Evolutionary conservation across 1,284 basidiomycete species (phyloP).

Genomic region (Ganoderma sp.): DNA sequence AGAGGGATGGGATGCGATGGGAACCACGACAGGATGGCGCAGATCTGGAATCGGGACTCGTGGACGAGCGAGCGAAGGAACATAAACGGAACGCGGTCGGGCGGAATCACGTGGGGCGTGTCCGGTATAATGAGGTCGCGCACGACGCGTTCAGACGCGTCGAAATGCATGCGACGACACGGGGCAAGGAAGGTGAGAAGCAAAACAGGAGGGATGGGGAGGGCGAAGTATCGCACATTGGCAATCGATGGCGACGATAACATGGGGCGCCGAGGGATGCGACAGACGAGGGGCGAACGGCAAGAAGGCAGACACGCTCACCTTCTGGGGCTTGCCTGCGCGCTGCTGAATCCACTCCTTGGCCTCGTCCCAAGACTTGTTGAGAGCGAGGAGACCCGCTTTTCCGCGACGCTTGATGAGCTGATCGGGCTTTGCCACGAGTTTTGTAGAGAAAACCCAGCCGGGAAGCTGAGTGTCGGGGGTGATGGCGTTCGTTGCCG

Average conservation of each 20-base stretch:
- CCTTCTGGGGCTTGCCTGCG: slow-evolving; percentile 94
- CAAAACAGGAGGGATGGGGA: slow-evolving; percentile 2
- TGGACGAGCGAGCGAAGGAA: slow-evolving; percentile 8
- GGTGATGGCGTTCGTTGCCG: slow-evolving; percentile 80
- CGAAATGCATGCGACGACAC: slow-evolving; percentile 15
- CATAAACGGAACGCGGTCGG: slow-evolving; percentile 12
- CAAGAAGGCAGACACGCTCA: slow-evolving; percentile 41
- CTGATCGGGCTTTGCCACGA: slow-evolving; percentile 96
- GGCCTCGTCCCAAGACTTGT: slow-evolving; percentile 90
- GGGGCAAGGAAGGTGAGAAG: neutral
- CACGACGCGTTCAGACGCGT: slow-evolving; percentile 29
- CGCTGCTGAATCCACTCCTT: slow-evolving; percentile 88
- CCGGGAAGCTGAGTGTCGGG: slow-evolving; percentile 76
- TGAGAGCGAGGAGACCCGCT: slow-evolving; percentile 92
- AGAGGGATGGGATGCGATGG: neutral
- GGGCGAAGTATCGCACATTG: neutral
- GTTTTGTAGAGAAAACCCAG: slow-evolving; percentile 89
- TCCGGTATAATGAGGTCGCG: slow-evolving; percentile 30
- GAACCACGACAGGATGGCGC: slow-evolving; percentile 10
- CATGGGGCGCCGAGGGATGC: slow-evolving; percentile 27
- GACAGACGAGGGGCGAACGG: slow-evolving; percentile 16
- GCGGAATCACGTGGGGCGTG: slow-evolving; percentile 25
- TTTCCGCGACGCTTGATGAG: slow-evolving; percentile 99
- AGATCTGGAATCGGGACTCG: slow-evolving; percentile 8
- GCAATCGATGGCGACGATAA: slow-evolving; percentile 18